Conservation (phyloP, 768 basidiomycete genomes). For the Suillus weaverae region DNA sequence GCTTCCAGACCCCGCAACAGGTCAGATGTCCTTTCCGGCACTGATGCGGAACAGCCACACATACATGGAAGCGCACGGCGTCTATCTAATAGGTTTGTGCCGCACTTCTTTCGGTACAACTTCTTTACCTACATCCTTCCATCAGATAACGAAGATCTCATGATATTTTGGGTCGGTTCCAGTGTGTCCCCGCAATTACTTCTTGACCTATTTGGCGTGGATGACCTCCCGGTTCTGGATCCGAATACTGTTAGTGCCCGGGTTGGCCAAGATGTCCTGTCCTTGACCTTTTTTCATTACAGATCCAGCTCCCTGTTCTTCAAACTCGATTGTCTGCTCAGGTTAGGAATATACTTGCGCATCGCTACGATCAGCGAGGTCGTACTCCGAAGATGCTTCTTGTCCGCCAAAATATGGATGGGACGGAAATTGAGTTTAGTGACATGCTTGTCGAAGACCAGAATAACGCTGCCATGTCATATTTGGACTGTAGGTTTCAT, state of each 20-base stretch:
- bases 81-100: conserved; percentile 86
- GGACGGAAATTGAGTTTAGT: conserved; percentile 89
- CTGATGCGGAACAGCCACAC: conserved; percentile 80
- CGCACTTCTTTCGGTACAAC: conserved; percentile 6
- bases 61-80: conserved; percentile 86
- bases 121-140: conserved; percentile 1
- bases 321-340: conserved; percentile 79
- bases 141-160: conserved; percentile 83
- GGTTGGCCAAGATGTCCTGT: background rate
- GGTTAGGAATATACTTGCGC: conserved; percentile 80
- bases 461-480: conserved; percentile 94
- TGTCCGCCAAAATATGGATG: conserved; percentile 92
- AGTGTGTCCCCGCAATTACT: conserved; percentile 82
- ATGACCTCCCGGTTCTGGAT: conserved; percentile 72
- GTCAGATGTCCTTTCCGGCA: conserved; percentile 64
- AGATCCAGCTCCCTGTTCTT: conserved; percentile 72
- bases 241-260: conserved; percentile 57
- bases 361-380: conserved; percentile 57
- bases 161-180: conserved; percentile 89
- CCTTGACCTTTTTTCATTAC: conserved; percentile 11
- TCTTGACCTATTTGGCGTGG: conserved; percentile 79
- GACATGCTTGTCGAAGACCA: conserved; percentile 97
- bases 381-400: conserved; percentile 63
- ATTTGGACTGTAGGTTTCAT: conserved; percentile 73
- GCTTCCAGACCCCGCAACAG: conserved; percentile 59